These are phyloP conservation scores for Trichoderma orchidacearum DNA, from an alignment of 495 filamentous ascomycete genomes.

Conservation along the genomic window DNA sequence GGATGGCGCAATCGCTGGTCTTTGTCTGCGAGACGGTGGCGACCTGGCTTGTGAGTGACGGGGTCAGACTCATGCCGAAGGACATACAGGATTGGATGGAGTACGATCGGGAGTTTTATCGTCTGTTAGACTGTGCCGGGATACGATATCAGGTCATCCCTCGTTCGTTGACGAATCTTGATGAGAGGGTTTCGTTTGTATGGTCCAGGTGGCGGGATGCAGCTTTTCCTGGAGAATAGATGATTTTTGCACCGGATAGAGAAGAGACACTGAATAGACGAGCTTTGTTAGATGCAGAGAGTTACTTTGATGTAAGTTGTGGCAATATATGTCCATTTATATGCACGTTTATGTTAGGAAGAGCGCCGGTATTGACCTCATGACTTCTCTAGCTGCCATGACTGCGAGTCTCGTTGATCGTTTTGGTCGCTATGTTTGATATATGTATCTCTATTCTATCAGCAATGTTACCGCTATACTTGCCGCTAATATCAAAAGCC, in stretches of 20 bases:
- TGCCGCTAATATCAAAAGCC: too few species aligned
- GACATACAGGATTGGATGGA: conserved; percentile 22
- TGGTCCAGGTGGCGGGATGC: conserved; percentile 5
- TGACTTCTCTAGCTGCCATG: too few species aligned
- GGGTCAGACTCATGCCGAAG: conserved; percentile 35
- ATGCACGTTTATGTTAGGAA: too few species aligned
- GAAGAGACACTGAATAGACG: too few species aligned
- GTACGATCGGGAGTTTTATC: conserved; percentile 18
- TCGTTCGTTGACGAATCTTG: conserved; percentile 4
- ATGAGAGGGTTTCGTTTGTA: conserved; percentile 12
- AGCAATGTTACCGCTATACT: too few species aligned
- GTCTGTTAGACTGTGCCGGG: conserved; percentile 8
- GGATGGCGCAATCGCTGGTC: conserved; percentile 24
- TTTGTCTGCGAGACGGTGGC: conserved; percentile 30
- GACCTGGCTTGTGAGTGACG: conserved; percentile 33
- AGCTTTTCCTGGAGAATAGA: neutral
- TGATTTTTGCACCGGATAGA: neutral
- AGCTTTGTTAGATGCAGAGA: too few species aligned
- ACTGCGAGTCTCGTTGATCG: too few species aligned
- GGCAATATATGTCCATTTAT: too few species aligned
- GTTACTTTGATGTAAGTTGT: too few species aligned
- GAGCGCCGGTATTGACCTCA: too few species aligned
- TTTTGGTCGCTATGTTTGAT: too few species aligned
- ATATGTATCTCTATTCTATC: too few species aligned
- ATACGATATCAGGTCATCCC: conserved; percentile 15